phyloP scores from a whole-genome alignment of 441 rosid species.

The Rhodomyrtus psidioides region DNA sequence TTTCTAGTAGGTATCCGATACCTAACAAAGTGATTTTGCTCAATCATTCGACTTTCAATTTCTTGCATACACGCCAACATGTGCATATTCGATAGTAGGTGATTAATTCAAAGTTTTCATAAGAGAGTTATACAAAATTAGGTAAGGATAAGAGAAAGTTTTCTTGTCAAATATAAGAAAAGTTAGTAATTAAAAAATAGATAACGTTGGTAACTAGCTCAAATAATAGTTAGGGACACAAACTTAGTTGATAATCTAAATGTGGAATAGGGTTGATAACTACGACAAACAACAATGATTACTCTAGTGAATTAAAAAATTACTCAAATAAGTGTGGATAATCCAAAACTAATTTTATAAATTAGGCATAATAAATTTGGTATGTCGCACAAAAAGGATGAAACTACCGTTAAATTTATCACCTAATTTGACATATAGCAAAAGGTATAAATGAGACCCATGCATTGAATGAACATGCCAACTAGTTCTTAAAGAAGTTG shows the following conservation, averaged over 20 bases:
- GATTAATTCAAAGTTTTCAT: neutral
- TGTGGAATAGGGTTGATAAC: neutral
- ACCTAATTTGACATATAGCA: too few species aligned
- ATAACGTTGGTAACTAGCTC: neutral
- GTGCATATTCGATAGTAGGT: neutral
- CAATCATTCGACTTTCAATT: neutral
- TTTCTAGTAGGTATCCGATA: neutral
- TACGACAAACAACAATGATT: neutral
- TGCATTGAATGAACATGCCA: too few species aligned
- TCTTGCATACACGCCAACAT: neutral
- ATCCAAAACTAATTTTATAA: neutral
- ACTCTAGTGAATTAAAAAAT: neutral
- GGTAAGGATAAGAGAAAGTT: neutral
- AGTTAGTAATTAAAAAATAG: neutral
- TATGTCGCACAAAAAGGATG: too few species aligned
- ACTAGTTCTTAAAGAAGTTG: too few species aligned
- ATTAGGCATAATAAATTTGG: too few species aligned
- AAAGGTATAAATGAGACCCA: too few species aligned
- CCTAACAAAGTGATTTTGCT: neutral
- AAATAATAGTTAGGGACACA: neutral
- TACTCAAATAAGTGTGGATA: neutral
- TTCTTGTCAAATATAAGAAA: too few species aligned
- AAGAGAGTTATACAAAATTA: neutral
- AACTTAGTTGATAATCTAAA: neutral
- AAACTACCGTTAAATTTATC: too few species aligned